These are phyloP conservation scores for Theileria equi DNA, from an alignment of 169 alveolate genomes.

Conservation along the genomic window DNA sequence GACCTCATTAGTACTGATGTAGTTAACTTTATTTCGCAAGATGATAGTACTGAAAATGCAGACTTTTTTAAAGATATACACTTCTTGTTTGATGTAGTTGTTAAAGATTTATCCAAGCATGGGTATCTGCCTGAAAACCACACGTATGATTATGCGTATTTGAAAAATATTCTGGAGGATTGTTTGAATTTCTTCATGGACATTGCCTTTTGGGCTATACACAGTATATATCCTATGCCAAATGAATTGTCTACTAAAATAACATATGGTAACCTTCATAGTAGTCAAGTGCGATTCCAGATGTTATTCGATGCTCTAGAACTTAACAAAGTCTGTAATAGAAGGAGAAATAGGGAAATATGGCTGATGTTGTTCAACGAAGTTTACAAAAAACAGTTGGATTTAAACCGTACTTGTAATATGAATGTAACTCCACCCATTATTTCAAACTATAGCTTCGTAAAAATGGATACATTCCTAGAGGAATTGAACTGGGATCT, in stretches of 20 bases:
- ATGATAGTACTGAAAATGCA: background rate
- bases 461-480: conserved; percentile 23
- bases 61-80: background rate
- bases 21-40: background rate
- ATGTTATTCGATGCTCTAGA: conserved; percentile 27
- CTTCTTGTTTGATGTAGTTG: background rate
- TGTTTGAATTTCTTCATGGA: conserved; percentile 35
- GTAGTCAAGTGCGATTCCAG: conserved; percentile 11
- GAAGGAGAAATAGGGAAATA: background rate
- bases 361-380: conserved; percentile 4
- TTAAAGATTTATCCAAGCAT: background rate
- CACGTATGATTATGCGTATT: conserved; percentile 12
- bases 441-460: conserved; percentile 20
- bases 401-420: conserved; percentile 30
- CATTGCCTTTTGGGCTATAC: conserved; percentile 44
- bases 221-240: conserved; percentile 18
- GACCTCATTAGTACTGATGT: conserved; percentile 22
- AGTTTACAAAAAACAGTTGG: conserved; percentile 8
- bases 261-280: conserved; percentile 23
- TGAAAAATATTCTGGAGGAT: background rate
- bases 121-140: conserved; percentile 21
- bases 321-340: background rate
- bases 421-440: conserved; percentile 51
- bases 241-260: conserved; percentile 33
- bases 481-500: conserved; percentile 45